These are phyloP conservation scores for Puccinia polysora DNA, from an alignment of 1,284 basidiomycete species.

Conservation along the genomic window DNA sequence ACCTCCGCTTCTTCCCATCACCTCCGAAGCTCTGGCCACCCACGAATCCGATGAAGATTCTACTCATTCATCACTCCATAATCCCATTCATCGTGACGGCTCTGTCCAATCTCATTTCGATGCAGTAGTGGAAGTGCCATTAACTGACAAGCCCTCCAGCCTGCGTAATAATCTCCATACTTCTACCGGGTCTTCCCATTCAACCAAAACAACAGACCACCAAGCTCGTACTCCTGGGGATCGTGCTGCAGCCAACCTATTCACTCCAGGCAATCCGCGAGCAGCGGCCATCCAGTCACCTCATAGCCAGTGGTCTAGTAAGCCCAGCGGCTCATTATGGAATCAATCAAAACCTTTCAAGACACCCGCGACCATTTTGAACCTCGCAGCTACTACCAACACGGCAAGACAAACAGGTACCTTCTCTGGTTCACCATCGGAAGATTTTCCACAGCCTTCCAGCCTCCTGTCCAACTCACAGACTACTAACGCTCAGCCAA, in stretches of 20 bases:
- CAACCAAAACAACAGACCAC: slow-evolving; percentile 10
- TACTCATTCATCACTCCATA: neutral
- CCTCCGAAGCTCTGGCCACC: neutral
- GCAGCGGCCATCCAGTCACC: slow-evolving; percentile 25
- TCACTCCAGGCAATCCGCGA: slow-evolving; percentile 32
- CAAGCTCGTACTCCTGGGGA: slow-evolving; percentile 25
- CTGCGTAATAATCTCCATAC: slow-evolving; percentile 19
- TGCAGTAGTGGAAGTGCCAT: slow-evolving; percentile 30
- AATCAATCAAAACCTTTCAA: slow-evolving; percentile 34
- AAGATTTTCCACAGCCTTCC: slow-evolving; percentile 17
- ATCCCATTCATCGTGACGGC: neutral
- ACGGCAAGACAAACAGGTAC: neutral
- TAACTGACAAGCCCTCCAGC: slow-evolving; percentile 37
- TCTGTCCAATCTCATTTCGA: slow-evolving; percentile 10
- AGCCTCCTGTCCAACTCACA: slow-evolving; percentile 7
- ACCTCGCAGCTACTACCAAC: slow-evolving; percentile 13
- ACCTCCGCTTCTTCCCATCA: neutral
- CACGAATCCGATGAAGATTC: slow-evolving; percentile 8
- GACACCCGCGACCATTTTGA: slow-evolving; percentile 24
- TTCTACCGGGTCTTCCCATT: slow-evolving; percentile 19
- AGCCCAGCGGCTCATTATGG: slow-evolving; percentile 13
- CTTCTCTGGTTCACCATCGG: slow-evolving; percentile 11
- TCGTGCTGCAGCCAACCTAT: slow-evolving; percentile 8
- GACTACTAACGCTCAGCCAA: slow-evolving; percentile 10
- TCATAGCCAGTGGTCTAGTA: slow-evolving; percentile 42